Base-by-base conservation (phyloP, 768 basidiomycete species). In the Gloeostereum incarnatum region DNA sequence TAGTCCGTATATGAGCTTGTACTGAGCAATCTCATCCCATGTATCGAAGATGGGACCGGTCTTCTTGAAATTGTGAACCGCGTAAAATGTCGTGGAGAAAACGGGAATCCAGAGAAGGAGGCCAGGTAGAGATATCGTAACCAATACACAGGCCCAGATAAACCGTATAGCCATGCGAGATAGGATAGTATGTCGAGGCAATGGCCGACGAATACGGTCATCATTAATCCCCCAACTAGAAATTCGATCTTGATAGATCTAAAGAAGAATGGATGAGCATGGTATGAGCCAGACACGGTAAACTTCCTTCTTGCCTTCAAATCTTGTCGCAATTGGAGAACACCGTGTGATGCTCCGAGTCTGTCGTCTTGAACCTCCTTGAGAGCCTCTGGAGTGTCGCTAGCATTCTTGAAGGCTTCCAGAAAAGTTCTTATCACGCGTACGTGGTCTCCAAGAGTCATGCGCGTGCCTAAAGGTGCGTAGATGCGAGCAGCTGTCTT, bases 11-110 rank as follows among this genome's bases (percentile, higher is more conserved):
- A 81, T 74, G 38, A 91, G 77, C 55, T 90, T 91, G 58, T 87
- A 85, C 52, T 91, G 85, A 8, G 88, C 85, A 45, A 91, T 87
- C 54, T 91, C 88, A 49, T 91, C 89, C 71, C 77, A 89, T 0
- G 85, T 89, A 51, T 91, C 84, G 63, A 81, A 84, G 25, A 84
- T 69, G 1, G 86, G 86, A 0, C 88, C 88, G 0, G 72, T 80
- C 59, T 78, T 81, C 59, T 83, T 86, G 66, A 85, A 85, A 45
- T 78, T 77, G 49, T 70, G 72, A 16, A 83, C 82, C 2, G 73
- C 81, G 48, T 74, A 69, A 46, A 77, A 73, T 1, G 86, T 82
- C 14, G 78, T 76, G 36, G 62, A 45, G 48, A 91, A 89, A 10
- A 91, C 65, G 1, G 90, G 91, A 4, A 75, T 41, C 91, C 91